Conservation (phyloP, 768 basidiomycete genomes). For the Podaxis sp. region DNA sequence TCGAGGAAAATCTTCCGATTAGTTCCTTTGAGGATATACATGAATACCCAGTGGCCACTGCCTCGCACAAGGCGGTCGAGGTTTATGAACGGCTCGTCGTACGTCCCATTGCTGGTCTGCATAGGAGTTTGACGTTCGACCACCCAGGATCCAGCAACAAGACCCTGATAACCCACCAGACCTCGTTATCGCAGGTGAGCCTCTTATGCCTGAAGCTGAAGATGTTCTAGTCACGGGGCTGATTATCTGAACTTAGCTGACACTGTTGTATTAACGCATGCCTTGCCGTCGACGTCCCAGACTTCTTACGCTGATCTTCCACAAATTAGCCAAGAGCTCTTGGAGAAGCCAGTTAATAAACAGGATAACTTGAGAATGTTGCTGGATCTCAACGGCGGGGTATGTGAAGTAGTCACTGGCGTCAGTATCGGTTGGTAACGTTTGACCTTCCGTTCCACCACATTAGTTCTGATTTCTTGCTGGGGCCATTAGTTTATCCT, state of each 20-base stretch:
- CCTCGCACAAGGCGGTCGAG: slow-evolving; percentile 36
- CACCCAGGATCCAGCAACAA: slow-evolving; percentile 66
- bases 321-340: slow-evolving; percentile 61
- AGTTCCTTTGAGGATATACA: slow-evolving; percentile 60
- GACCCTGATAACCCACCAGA: slow-evolving; percentile 37
- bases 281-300: slow-evolving; percentile 58
- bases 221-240: neutral
- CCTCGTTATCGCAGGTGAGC: slow-evolving; percentile 65
- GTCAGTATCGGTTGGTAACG: slow-evolving; percentile 67
- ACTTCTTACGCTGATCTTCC: slow-evolving; percentile 54
- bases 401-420: slow-evolving; percentile 93
- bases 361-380: slow-evolving; percentile 88
- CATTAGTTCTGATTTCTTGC: neutral
- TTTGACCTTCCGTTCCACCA: neutral
- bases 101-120: slow-evolving; percentile 9
- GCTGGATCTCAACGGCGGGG: slow-evolving; percentile 78
- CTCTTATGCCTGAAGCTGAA: neutral
- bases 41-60: slow-evolving; percentile 41
- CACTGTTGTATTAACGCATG: slow-evolving; percentile 89
- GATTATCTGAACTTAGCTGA: slow-evolving; percentile 58
- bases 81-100: slow-evolving; percentile 39
- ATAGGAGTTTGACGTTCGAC: slow-evolving; percentile 43
- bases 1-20: slow-evolving; percentile 75
- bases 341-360: slow-evolving; percentile 85
- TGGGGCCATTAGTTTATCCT: slow-evolving; percentile 58